Base-by-base conservation (phyloP, 108 stramenopile species). In the Epithemia pelagica region DNA sequence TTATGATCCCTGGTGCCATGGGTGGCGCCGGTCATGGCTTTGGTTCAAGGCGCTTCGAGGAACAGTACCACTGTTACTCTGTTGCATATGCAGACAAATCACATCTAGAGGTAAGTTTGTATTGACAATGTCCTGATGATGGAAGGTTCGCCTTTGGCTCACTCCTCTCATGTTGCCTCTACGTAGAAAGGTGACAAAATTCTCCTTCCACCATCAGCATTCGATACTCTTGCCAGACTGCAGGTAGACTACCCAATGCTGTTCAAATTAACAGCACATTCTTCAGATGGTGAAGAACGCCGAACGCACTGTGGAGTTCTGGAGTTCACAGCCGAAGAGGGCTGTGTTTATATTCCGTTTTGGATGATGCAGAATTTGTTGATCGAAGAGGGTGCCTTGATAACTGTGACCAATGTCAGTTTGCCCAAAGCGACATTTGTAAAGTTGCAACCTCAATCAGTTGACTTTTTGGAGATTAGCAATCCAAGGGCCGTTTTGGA, bases 291-390 rank as follows among this genome's bases (percentile, higher is more conserved):
- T 15, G 77, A 73, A 27, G 65, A 73, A 33, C 72, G 70, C 32
- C 67, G 68, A 29, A 97, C 98, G 10, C 99, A 99, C 70, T 93
- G 90, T 55, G 98, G 98, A 46, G 98, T 99, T 21, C 73, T 98
- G 31, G 99, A 99, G 80, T 99, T 99, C 79, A 97, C 96, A n/a
- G 97, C 99, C 5, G 90, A 95, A 57, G 98, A 99, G 75, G 99
- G 99, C 21, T 83, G 82, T 25, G 96, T 95, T 69, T 97, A 96
- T 81, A 89, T 99, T 72, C 99, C 99, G 1, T 96, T 90, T 75
- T 99, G 99, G 99, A 96, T 99, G 95, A 99, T 99, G 98, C 95
- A 96, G 59, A 96, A 96, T 61, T 73, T 97, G 28, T 52, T 95
- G 21, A 81, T 95, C 28, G 86, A 89, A 69, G 97, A 98, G 69